Evolutionary conservation across 2,329 filamentous ascomycete species (phyloP).

Genomic region (Botrytis tulipae): DNA sequence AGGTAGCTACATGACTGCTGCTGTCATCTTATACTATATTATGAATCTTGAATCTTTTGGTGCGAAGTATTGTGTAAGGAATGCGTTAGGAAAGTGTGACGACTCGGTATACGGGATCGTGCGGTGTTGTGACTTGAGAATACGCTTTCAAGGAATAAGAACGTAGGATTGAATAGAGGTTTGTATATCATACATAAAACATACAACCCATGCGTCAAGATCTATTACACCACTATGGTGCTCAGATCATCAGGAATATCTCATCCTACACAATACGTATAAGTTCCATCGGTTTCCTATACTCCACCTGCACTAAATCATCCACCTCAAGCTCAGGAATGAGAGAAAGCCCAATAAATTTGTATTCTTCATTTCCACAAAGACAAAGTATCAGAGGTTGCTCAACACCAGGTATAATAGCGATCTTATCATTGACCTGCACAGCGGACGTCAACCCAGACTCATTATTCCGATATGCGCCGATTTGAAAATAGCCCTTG

Average conservation of each 20-base stretch:
- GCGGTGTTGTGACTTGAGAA: no score
- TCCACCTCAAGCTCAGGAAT: neutral
- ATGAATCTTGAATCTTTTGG: neutral
- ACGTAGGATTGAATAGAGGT: no score
- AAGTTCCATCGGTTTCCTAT: neutral
- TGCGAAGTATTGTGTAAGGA: neutral
- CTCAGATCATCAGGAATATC: neutral
- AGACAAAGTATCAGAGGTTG: neutral
- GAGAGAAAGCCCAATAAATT: neutral
- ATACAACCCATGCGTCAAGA: neutral
- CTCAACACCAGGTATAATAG: neutral
- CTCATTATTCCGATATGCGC: neutral
- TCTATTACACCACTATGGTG: rapidly evolving
- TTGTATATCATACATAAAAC: no score
- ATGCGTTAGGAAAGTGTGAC: neutral
- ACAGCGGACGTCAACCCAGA: rapidly evolving
- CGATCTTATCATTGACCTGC: neutral
- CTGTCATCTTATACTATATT: rapidly evolving
- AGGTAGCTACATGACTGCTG: no score
- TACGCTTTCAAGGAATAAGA: no score
- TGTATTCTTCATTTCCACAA: neutral
- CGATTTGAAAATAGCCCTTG: neutral
- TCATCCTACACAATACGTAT: neutral
- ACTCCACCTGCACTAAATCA: neutral
- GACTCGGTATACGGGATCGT: no score